Percentiles rank a stretch among this genome's conserved stretches.
These are phyloP conservation scores for Cicer arietinum DNA, from an alignment of 306 rosid genomes.

Conservation along the genomic window DNA sequence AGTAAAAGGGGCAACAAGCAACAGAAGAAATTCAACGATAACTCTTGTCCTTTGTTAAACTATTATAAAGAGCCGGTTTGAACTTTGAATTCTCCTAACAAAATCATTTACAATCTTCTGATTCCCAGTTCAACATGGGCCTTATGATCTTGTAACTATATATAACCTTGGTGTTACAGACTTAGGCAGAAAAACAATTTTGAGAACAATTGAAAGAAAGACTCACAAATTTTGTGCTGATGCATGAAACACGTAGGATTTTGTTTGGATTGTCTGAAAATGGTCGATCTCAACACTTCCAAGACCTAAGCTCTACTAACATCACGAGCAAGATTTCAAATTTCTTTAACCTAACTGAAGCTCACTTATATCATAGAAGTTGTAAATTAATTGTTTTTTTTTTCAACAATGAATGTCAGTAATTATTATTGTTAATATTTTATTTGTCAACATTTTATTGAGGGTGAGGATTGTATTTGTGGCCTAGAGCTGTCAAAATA, in stretches of 20 bases:
- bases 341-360: no score
- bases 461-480: no score
- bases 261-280: slow-evolving; percentile 11
- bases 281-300: neutral
- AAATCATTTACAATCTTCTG: slow-evolving; percentile 4
- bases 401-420: no score
- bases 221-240: slow-evolving; percentile 7
- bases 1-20: slow-evolving; percentile 57
- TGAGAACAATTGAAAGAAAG: slow-evolving; percentile 25
- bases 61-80: slow-evolving; percentile 44
- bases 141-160: slow-evolving; percentile 25
- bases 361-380: no score
- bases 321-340: no score
- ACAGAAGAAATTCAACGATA: slow-evolving; percentile 47
- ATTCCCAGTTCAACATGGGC: neutral
- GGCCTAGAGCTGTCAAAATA: no score
- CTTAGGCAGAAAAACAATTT: slow-evolving; percentile 1
- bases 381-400: no score
- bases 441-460: no score
- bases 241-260: slow-evolving; percentile 26
- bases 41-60: slow-evolving; percentile 65
- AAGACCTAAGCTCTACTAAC: no score
- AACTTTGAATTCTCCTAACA: slow-evolving; percentile 33
- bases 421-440: no score
- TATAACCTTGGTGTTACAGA: neutral